A percentile compares a stretch with the other conserved stretches of the same genome.
phyloP scores from a whole-genome alignment of 1,284 basidiomycete genomes.

The Pholiota adiposa region DNA sequence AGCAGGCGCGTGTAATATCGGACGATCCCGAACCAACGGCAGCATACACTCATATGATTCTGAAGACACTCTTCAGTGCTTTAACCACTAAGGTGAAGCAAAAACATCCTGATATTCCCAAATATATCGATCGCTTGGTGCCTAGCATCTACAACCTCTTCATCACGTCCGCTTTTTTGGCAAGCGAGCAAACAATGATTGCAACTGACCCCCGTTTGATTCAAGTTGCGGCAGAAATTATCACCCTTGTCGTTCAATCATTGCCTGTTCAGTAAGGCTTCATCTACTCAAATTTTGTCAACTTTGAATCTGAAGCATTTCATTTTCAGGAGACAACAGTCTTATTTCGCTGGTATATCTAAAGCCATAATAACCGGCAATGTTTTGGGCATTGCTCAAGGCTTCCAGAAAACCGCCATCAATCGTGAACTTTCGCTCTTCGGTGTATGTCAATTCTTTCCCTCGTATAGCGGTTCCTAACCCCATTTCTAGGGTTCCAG shows the following conservation, averaged over 20 bases:
- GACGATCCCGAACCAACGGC: constrained; percentile 57
- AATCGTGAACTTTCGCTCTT: constrained; percentile 49
- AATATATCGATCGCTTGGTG: constrained; percentile 78
- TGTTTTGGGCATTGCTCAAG: constrained; percentile 56
- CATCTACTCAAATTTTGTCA: constrained; percentile 8
- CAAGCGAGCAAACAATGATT: constrained; percentile 39
- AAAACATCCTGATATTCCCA: constrained; percentile 70
- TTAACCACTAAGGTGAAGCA: constrained; percentile 68
- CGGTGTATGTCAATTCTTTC: constrained; percentile 36
- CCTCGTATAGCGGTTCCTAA: background rate
- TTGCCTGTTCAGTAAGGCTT: constrained; percentile 66
- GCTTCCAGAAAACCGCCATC: constrained; percentile 50
- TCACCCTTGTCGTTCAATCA: constrained; percentile 72
- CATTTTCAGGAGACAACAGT: constrained; percentile 55
- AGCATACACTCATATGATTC: constrained; percentile 85
- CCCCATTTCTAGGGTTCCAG: constrained; percentile 44
- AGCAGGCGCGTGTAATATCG: constrained; percentile 16
- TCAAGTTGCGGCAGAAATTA: constrained; percentile 62
- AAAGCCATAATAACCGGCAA: constrained; percentile 66
- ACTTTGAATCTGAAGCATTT: constrained; percentile 6
- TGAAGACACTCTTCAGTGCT: constrained; percentile 69
- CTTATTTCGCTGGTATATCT: constrained; percentile 56
- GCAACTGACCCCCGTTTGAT: constrained; percentile 72
- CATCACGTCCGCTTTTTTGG: constrained; percentile 55
- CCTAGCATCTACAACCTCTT: constrained; percentile 75